Conservation (phyloP, 1,139 yeast genomes). For the Blastobotrys proliferans region DNA sequence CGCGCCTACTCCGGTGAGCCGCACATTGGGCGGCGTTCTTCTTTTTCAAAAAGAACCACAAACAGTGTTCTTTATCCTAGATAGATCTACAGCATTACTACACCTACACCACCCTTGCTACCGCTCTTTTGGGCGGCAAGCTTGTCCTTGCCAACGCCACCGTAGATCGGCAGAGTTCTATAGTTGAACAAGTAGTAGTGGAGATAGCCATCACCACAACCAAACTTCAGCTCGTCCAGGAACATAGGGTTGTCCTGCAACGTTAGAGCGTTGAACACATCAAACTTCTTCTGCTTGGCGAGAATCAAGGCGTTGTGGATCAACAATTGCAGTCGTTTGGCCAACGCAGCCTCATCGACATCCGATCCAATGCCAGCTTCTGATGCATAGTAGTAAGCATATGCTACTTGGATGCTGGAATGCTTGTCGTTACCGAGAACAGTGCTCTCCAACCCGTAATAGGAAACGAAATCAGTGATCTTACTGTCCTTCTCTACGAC, state of each 20-base stretch:
- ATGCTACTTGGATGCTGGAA: conserved; percentile 76
- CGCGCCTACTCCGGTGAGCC: too few species aligned
- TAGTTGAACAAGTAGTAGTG: conserved; percentile 91
- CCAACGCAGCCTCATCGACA: conserved; percentile 36
- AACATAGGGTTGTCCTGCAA: conserved; percentile 85
- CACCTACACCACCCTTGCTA: conserved; percentile 90
- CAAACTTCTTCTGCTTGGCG: conserved; percentile 63
- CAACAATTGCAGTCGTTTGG: conserved; percentile 55
- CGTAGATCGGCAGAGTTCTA: conserved; percentile 71
- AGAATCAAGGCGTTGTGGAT: conserved; percentile 74
- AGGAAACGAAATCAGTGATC: conserved; percentile 85
- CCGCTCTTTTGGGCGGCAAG: conserved; percentile 43
- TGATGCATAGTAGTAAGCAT: conserved; percentile 85
- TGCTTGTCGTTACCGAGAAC: conserved; percentile 68
- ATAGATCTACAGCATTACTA: conserved; percentile 84
- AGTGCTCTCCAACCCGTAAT: conserved; percentile 82
- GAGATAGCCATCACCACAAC: conserved; percentile 88
- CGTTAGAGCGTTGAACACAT: conserved; percentile 90
- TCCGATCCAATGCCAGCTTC: conserved; percentile 24
- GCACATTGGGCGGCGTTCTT: too few species aligned
- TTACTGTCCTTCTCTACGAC: conserved; percentile 63
- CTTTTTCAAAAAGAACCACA: too few species aligned
- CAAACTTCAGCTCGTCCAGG: conserved; percentile 79
- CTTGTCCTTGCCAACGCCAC: conserved; percentile 67
- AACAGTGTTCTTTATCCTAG: too few species aligned